Percentiles rank a stretch among this genome's conserved stretches.
phyloP scores from a whole-genome alignment of 108 stramenopile genomes.

The Parmales sp. region DNA sequence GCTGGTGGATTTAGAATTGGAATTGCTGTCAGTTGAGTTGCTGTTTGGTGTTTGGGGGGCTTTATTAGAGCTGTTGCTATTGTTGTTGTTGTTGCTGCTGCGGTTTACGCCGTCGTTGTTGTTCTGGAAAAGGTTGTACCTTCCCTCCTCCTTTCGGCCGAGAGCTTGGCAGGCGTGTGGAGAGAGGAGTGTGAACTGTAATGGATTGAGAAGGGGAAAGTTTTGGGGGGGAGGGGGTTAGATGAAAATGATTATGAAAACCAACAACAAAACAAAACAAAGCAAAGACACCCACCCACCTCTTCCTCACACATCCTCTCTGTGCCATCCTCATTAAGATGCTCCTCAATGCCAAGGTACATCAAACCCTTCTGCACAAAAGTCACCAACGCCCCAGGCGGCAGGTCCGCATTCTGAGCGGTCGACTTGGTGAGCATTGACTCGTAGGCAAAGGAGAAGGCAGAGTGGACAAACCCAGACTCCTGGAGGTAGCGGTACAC shows the following conservation, averaged over 20 bases:
- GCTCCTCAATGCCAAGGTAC: constrained; percentile 79
- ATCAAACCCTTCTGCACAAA: constrained; percentile 81
- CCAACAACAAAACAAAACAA: too few species aligned
- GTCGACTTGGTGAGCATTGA: constrained; percentile 66
- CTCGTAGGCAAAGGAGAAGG: constrained; percentile 90
- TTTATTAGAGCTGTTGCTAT: constrained; percentile 25
- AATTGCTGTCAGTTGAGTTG: background rate
- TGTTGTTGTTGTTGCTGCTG: constrained; percentile 23
- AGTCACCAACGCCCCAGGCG: constrained; percentile 69
- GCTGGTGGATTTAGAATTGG: background rate
- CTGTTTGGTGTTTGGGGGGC: constrained; percentile 5
- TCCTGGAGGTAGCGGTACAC: constrained; percentile 84
- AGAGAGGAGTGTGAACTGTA: constrained; percentile 60
- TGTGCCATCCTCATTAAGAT: constrained; percentile 35
- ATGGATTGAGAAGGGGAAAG: too few species aligned
- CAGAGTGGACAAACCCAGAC: constrained; percentile 81
- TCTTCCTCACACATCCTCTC: background rate
- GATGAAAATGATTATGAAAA: too few species aligned
- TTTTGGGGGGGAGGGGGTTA: too few species aligned
- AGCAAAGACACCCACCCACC: too few species aligned
- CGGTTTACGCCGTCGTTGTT: constrained; percentile 5
- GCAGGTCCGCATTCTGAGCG: constrained; percentile 53
- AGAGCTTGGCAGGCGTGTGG: constrained; percentile 52
- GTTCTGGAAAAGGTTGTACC: background rate
- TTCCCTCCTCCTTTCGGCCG: constrained; percentile 50